Percentiles rank a stretch among this genome's conserved stretches.
These are phyloP conservation scores for Fusarium udum DNA, from an alignment of 2,329 filamentous ascomycete genomes.

Conservation along the genomic window DNA sequence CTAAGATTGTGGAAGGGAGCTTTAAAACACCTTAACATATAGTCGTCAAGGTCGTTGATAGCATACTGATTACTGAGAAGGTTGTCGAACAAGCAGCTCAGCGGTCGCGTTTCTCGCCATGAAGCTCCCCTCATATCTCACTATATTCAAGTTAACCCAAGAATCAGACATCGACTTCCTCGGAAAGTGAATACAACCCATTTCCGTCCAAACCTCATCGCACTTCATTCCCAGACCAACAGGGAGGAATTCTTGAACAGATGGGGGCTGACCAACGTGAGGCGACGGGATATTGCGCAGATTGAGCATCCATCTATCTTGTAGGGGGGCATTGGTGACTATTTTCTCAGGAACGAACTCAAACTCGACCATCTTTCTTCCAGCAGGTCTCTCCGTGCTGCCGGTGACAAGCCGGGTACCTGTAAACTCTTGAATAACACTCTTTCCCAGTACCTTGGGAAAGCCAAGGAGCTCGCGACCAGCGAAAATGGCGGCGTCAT, in stretches of 20 bases:
- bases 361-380: background rate
- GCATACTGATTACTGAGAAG: rapidly evolving
- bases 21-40: rapidly evolving
- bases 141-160: background rate
- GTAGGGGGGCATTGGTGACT: background rate
- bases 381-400: background rate
- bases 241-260: background rate
- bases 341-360: background rate
- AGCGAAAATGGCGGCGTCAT: background rate
- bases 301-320: background rate
- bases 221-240: background rate
- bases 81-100: background rate
- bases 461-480: background rate
- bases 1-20: rapidly evolving
- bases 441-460: background rate
- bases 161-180: background rate
- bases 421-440: background rate
- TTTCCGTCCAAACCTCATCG: background rate
- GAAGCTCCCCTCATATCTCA: background rate
- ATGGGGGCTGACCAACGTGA: background rate
- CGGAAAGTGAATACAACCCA: background rate
- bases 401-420: background rate
- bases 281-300: background rate
- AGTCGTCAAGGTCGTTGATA: background rate
- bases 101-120: background rate